Percentiles rank a stretch among this genome's conserved stretches.
Evolutionary conservation across 1,139 yeast species (phyloP).

Genomic region (Yamadazyma diospyri): DNA sequence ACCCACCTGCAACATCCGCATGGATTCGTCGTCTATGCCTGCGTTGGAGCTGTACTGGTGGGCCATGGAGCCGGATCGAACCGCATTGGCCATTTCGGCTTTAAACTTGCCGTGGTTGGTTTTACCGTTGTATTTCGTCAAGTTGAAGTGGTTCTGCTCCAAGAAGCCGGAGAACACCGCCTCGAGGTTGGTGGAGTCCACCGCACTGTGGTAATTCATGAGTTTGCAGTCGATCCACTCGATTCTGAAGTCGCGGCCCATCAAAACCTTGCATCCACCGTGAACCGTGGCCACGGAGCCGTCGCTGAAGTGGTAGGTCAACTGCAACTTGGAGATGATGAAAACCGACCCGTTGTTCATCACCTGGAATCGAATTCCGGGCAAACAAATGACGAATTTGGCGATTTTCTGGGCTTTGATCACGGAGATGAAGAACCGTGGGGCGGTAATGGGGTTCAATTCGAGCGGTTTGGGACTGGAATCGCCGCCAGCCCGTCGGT

Average conservation of each 20-base stretch:
- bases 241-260: conserved; percentile 59
- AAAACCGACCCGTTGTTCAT: conserved; percentile 64
- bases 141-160: conserved; percentile 7
- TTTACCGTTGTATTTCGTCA: conserved; percentile 19
- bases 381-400: conserved; percentile 55
- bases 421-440: conserved; percentile 57
- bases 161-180: conserved; percentile 16
- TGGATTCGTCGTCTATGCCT: conserved; percentile 48
- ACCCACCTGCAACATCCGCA: conserved; percentile 69
- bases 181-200: conserved; percentile 14
- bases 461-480: conserved; percentile 50
- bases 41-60: conserved; percentile 29
- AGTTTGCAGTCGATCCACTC: conserved; percentile 70
- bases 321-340: conserved; percentile 54
- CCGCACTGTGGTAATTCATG: conserved; percentile 25
- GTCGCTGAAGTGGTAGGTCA: conserved; percentile 58
- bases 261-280: conserved; percentile 57
- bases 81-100: conserved; percentile 22
- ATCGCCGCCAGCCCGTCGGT: not conserved
- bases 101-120: conserved; percentile 19
- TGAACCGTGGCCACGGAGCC: conserved; percentile 64
- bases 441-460: conserved; percentile 61
- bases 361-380: conserved; percentile 64
- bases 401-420: conserved; percentile 47
- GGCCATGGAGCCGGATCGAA: conserved; percentile 25